These are phyloP conservation scores for Beauveria sp. DNA, from an alignment of 2,329 filamentous ascomycete species.

Conservation along the genomic window DNA sequence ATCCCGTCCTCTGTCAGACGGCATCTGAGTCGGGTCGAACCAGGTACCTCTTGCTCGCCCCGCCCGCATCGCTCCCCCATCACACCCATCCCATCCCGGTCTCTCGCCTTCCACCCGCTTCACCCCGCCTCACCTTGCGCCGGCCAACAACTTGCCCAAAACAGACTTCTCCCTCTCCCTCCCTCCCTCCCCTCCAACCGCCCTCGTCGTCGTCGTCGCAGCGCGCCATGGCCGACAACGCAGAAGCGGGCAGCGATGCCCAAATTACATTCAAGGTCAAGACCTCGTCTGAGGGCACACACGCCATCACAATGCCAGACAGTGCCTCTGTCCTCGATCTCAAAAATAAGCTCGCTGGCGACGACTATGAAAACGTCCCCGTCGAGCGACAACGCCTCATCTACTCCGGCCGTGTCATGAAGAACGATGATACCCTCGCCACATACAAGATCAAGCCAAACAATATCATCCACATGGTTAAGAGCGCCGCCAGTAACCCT, in stretches of 20 bases:
- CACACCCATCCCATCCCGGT: neutral
- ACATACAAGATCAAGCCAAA: slow-evolving; percentile 93
- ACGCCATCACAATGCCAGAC: slow-evolving; percentile 71
- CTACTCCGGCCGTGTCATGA: slow-evolving; percentile 94
- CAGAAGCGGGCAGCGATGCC: slow-evolving; percentile 54
- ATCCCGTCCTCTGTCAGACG: too few relatives aligned
- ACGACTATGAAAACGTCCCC: slow-evolving; percentile 80
- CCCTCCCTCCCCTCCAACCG: neutral
- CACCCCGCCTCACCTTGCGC: neutral
- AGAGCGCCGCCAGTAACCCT: slow-evolving; percentile 84
- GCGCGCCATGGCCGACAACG: slow-evolving; percentile 56
- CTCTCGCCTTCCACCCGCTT: neutral
- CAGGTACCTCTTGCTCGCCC: neutral
- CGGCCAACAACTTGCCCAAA: slow-evolving; percentile 10
- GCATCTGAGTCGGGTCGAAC: too few relatives aligned
- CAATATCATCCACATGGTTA: slow-evolving; percentile 93
- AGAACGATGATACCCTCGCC: slow-evolving; percentile 79
- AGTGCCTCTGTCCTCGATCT: slow-evolving; percentile 74
- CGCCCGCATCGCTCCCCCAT: neutral
- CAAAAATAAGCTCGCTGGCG: slow-evolving; percentile 76
- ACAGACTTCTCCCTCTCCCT: neutral
- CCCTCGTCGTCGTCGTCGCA: neutral
- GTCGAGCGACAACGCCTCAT: slow-evolving; percentile 88
- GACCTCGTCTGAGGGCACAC: slow-evolving; percentile 83
- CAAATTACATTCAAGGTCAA: slow-evolving; percentile 96